These are phyloP conservation scores for Yamadazyma sp. DNA, from an alignment of 805 yeast genomes.

Conservation along the genomic window DNA sequence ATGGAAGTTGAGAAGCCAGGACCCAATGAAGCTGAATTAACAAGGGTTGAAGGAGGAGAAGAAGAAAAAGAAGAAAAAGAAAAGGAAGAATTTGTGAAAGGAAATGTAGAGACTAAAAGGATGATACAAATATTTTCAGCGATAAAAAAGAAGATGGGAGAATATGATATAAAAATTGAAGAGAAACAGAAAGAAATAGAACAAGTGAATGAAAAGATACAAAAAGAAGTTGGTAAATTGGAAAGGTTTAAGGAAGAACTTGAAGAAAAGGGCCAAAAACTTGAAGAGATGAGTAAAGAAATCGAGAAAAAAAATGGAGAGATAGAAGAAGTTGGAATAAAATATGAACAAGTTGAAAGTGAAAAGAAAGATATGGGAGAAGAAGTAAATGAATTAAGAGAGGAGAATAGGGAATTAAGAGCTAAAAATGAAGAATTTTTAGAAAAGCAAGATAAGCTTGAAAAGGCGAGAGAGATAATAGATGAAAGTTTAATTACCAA, in stretches of 20 bases:
- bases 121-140: constrained; percentile 5
- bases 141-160: constrained; percentile 2
- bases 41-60: not conserved
- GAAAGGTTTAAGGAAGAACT: not conserved
- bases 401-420: too few relatives aligned
- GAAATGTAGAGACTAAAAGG: constrained; percentile 11
- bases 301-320: too few relatives aligned
- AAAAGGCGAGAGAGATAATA: constrained; percentile 6
- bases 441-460: not conserved
- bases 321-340: not conserved
- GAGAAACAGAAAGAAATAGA: not conserved
- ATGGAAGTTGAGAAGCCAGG: not conserved
- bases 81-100: constrained; percentile 1
- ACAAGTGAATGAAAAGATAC: not conserved
- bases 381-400: too few relatives aligned
- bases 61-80: constrained; percentile 1
- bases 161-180: not conserved
- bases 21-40: not conserved
- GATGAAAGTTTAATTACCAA: constrained; percentile 6
- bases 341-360: not conserved
- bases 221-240: not conserved
- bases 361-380: too few relatives aligned
- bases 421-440: not conserved
- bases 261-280: not conserved
- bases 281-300: not conserved